Evolutionary conservation across 208 protist genomes (phyloP).

Genomic region (Trichomonas gallinae): DNA sequence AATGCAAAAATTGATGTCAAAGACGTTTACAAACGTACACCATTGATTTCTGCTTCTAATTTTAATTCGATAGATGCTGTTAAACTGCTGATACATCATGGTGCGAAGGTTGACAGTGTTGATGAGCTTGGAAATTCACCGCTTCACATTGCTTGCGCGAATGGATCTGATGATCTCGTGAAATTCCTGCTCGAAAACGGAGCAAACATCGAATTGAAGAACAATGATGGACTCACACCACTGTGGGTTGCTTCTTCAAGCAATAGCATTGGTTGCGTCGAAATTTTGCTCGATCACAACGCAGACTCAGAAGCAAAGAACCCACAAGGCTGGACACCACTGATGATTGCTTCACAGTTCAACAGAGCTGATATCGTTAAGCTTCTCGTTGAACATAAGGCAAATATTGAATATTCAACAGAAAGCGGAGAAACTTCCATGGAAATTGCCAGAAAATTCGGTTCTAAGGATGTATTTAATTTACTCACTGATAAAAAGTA

Average conservation of each 20-base stretch:
- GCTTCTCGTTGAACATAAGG: neutral
- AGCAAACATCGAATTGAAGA: neutral
- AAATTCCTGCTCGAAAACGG: neutral
- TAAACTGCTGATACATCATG: too few species aligned
- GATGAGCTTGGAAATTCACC: neutral
- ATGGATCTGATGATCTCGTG: neutral
- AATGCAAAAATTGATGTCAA: too few species aligned
- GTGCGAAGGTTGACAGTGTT: too few species aligned
- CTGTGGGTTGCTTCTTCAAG: neutral
- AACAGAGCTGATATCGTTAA: neutral
- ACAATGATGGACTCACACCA: neutral
- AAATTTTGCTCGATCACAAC: neutral
- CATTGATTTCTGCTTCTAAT: too few species aligned
- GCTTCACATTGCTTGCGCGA: neutral
- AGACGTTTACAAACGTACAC: too few species aligned
- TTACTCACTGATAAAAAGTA: too few species aligned
- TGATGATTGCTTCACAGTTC: neutral
- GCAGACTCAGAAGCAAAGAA: neutral
- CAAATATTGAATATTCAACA: neutral
- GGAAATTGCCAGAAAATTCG: neutral
- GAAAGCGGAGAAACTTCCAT: neutral
- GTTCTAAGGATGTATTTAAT: too few species aligned
- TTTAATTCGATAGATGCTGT: too few species aligned
- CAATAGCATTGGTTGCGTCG: neutral
- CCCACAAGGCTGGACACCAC: neutral